Percentiles rank a stretch among this genome's conserved stretches.
These are phyloP conservation scores for Entomortierella parvispora DNA, from an alignment of 192 early-diverging fungal species.

Conservation along the genomic window DNA sequence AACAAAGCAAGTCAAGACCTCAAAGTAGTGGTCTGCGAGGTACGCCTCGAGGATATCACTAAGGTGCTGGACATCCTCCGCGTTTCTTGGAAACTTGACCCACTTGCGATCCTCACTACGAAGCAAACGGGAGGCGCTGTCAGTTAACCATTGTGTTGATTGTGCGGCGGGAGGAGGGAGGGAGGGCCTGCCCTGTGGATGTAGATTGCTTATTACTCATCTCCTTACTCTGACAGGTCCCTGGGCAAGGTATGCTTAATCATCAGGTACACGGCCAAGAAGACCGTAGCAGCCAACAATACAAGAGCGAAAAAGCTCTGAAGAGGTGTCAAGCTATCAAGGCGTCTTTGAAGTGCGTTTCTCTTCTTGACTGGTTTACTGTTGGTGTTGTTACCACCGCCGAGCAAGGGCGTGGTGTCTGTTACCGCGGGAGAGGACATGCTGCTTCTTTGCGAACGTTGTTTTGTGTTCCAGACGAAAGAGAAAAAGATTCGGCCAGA, in stretches of 20 bases:
- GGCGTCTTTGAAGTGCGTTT: conserved; percentile 10
- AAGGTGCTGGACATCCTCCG: conserved; percentile 56
- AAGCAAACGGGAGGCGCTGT: background rate
- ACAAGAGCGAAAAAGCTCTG: conserved; percentile 39
- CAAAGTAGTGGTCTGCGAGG: conserved; percentile 55
- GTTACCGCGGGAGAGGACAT: conserved; percentile 5
- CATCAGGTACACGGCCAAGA: conserved; percentile 24
- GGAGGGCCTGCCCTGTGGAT: no score
- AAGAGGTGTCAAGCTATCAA: conserved; percentile 28
- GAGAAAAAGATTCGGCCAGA: conserved; percentile 6
- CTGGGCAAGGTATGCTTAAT: conserved; percentile 32
- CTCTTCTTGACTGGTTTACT: conserved; percentile 1
- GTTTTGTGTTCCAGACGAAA: no score
- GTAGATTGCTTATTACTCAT: background rate
- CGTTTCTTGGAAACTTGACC: conserved; percentile 58
- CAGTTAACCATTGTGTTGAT: no score
- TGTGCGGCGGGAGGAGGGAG: no score
- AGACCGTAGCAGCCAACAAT: conserved; percentile 2
- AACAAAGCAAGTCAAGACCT: conserved; percentile 56
- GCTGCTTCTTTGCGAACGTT: background rate
- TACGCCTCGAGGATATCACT: conserved; percentile 56
- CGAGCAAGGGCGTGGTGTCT: conserved; percentile 45
- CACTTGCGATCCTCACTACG: conserved; percentile 53
- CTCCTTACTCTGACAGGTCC: conserved; percentile 37
- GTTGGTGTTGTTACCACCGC: conserved; percentile 10